Conservation (phyloP, 768 basidiomycete genomes). For the Mycena belliarum region DNA sequence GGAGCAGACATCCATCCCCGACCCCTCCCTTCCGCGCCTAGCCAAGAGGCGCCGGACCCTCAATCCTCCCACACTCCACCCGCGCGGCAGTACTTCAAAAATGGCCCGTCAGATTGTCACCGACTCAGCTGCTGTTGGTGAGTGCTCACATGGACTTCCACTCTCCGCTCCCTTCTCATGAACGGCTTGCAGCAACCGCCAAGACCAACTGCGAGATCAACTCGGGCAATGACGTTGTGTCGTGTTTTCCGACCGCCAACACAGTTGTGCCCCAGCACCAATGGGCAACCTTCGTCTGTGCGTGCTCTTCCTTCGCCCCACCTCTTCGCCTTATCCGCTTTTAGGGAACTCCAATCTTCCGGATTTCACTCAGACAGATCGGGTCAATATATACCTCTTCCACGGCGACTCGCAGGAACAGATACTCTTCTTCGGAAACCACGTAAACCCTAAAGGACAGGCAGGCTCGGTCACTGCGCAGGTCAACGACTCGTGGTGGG, state of each 20-base stretch:
- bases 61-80: slow-evolving; percentile 17
- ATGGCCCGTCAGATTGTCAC: slow-evolving; percentile 39
- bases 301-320: slow-evolving; percentile 36
- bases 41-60: slow-evolving; percentile 14
- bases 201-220: slow-evolving; percentile 48
- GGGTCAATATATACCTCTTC: slow-evolving; percentile 77
- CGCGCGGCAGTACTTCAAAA: slow-evolving; percentile 27
- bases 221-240: slow-evolving; percentile 71
- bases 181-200: slow-evolving; percentile 39
- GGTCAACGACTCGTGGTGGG: slow-evolving; percentile 81
- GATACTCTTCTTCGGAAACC: slow-evolving; percentile 45
- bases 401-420: slow-evolving; percentile 63
- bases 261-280: slow-evolving; percentile 69
- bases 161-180: slow-evolving; percentile 1
- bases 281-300: slow-evolving; percentile 80
- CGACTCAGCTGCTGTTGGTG: slow-evolving; percentile 37
- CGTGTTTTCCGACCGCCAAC: slow-evolving; percentile 69
- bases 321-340: slow-evolving; percentile 17
- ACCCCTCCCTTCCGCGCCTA: slow-evolving; percentile 11
- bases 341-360: slow-evolving; percentile 82
- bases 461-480: slow-evolving; percentile 54
- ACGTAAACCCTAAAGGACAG: slow-evolving; percentile 48
- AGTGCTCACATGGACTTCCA: slow-evolving; percentile 12
- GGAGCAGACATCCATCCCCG: slow-evolving; percentile 33
- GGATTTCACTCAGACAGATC: slow-evolving; percentile 58